These are phyloP conservation scores for rapeseed (Brassica napus) DNA, from an alignment of 345 rosid genomes.

Conservation along the genomic window DNA sequence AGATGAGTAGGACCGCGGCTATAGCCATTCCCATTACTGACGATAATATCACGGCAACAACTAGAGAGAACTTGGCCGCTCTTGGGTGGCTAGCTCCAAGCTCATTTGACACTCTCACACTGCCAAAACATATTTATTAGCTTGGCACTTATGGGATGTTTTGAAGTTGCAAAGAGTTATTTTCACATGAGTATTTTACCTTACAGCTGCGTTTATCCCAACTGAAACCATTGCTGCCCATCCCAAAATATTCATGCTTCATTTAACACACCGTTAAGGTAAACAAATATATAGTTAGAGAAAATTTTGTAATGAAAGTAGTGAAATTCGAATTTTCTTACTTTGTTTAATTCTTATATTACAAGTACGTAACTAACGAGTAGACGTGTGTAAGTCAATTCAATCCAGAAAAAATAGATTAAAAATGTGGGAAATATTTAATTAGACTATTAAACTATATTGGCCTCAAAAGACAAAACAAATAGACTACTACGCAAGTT, in stretches of 20 bases:
- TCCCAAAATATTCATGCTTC: constrained; percentile 75
- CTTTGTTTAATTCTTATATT: neutral
- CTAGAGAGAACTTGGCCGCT: constrained; percentile 62
- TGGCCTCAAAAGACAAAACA: neutral
- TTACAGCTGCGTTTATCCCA: constrained; percentile 85
- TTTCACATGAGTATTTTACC: constrained; percentile 41
- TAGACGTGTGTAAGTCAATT: neutral
- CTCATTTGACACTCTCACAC: constrained; percentile 88
- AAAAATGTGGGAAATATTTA: neutral
- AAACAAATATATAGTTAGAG: constrained; percentile 7
- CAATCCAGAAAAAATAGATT: neutral
- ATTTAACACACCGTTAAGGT: neutral
- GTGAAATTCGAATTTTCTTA: neutral
- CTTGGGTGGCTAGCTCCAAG: constrained; percentile 84
- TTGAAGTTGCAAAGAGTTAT: neutral
- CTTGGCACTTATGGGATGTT: neutral
- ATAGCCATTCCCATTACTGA: constrained; percentile 49
- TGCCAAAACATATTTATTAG: constrained; percentile 27
- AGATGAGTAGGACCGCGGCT: constrained; percentile 46
- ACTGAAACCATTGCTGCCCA: constrained; percentile 77
- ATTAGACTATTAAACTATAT: neutral
- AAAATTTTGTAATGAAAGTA: neutral
- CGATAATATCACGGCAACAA: constrained; percentile 62
- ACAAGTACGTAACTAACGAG: neutral
- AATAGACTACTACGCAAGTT: constrained; percentile 28